Conservation (phyloP, 768 basidiomycete species). For the Leccinum broughii region DNA sequence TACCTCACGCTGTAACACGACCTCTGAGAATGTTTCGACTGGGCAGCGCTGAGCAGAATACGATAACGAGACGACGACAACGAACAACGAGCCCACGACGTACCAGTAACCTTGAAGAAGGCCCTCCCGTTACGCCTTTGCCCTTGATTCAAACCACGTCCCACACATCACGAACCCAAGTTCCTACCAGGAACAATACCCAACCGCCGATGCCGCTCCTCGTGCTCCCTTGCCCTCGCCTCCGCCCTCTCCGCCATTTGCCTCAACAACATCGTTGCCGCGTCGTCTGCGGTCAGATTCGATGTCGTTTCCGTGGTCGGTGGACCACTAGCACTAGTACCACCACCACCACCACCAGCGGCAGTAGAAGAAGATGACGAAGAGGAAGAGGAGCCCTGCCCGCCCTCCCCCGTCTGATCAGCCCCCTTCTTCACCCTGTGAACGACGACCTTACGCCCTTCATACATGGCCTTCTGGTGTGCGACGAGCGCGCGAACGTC, state of each 20-base stretch:
- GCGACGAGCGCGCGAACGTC: conserved; percentile 66
- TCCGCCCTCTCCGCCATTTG: conserved; percentile 5
- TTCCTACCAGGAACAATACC: conserved; percentile 16
- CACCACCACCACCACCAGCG: background rate
- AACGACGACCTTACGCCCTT: conserved; percentile 38
- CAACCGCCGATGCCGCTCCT: conserved; percentile 29
- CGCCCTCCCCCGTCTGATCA: conserved; percentile 32
- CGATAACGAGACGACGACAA: too few species aligned
- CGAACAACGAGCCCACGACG: background rate
- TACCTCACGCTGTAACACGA: too few species aligned
- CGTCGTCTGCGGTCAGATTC: background rate
- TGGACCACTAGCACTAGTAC: background rate
- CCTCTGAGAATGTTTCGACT: too few species aligned
- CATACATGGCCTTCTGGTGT: conserved; percentile 45
- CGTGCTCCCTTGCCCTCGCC: conserved; percentile 23
- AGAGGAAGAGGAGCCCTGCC: background rate
- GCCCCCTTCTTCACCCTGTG: conserved; percentile 46
- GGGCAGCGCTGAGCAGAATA: too few species aligned
- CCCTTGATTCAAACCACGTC: background rate
- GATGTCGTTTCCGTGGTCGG: background rate
- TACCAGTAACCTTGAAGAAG: background rate
- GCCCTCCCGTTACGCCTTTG: too few species aligned
- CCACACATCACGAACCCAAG: background rate
- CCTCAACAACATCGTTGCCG: background rate
- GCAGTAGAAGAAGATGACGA: background rate